Percentiles rank a stretch among this genome's conserved stretches.
phyloP scores from a whole-genome alignment of 2,329 filamentous ascomycete species.

The Hysterium pulicare region DNA sequence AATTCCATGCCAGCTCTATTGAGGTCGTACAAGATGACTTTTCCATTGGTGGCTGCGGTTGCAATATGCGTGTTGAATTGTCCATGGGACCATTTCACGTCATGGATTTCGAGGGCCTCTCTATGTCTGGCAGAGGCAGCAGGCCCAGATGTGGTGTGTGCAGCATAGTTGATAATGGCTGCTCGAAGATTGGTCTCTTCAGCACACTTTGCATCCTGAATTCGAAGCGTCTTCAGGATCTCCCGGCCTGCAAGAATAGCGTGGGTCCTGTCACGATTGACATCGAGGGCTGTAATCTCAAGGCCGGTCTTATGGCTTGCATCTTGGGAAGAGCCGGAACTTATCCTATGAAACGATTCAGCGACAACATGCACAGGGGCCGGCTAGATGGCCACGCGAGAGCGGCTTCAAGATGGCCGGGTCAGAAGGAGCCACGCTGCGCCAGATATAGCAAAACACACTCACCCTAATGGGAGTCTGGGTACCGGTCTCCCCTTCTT shows the following conservation, averaged over 20 bases:
- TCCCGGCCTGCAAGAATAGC: conserved; percentile 63
- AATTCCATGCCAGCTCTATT: conserved; percentile 59
- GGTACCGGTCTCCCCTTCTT: conserved; percentile 35
- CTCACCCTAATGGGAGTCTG: conserved; percentile 35
- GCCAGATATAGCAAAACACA: conserved; percentile 4
- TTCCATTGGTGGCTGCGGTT: conserved; percentile 62
- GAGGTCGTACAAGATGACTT: conserved; percentile 63
- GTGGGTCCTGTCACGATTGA: conserved; percentile 61
- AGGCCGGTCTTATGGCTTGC: conserved; percentile 63
- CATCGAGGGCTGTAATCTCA: conserved; percentile 60
- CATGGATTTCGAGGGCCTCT: conserved; percentile 60
- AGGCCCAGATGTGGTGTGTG: conserved; percentile 45
- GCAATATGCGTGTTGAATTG: conserved; percentile 59
- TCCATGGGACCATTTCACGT: conserved; percentile 66
- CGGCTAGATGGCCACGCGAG: neutral
- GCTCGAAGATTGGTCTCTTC: conserved; percentile 64
- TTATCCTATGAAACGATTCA: conserved; percentile 29
- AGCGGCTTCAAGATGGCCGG: neutral
- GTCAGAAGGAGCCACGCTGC: conserved; percentile 3
- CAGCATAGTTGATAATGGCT: conserved; percentile 57
- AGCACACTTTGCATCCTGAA: conserved; percentile 54
- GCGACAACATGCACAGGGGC: conserved; percentile 9
- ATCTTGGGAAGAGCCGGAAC: conserved; percentile 51
- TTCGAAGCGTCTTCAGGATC: conserved; percentile 62
- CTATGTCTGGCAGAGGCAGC: conserved; percentile 49